Evolutionary conservation across 495 filamentous ascomycete genomes (phyloP).

Genomic region (Hypoxylon fuscum): DNA sequence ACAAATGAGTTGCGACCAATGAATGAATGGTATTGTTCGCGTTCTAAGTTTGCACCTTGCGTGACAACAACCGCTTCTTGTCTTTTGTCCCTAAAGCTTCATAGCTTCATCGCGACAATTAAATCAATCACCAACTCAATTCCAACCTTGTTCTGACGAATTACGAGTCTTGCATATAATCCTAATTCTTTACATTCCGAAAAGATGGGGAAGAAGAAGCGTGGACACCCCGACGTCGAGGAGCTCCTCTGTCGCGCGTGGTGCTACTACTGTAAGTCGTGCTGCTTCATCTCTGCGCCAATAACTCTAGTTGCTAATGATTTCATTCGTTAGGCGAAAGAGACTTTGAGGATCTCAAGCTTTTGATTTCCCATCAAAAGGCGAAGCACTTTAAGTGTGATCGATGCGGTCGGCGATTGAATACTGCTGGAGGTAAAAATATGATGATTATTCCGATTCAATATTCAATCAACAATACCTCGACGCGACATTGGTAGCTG

Average conservation of each 20-base stretch:
- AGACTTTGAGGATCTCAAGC: conserved; percentile 96
- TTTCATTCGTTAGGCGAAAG: conserved; percentile 73
- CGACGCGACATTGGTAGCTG: conserved; percentile 26
- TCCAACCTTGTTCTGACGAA: neutral
- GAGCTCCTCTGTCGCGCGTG: conserved; percentile 88
- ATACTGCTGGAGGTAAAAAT: conserved; percentile 93
- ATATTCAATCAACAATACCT: conserved; percentile 1
- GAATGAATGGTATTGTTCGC: no score
- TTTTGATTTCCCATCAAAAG: conserved; percentile 95
- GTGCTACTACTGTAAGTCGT: conserved; percentile 91
- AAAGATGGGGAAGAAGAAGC: conserved; percentile 86
- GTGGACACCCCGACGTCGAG: conserved; percentile 82
- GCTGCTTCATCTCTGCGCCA: neutral
- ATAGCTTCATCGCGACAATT: neutral
- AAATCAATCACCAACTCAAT: neutral
- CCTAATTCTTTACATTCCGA: neutral
- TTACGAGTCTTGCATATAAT: neutral
- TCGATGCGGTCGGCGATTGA: conserved; percentile 82
- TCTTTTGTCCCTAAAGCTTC: no score
- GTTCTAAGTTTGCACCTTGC: conserved; percentile 24
- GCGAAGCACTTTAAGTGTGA: conserved; percentile 99
- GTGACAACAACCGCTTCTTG: conserved; percentile 10
- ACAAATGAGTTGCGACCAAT: no score
- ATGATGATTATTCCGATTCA: no score
- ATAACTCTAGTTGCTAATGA: conserved; percentile 36